A percentile compares a stretch with the other conserved stretches of the same genome.
These are phyloP conservation scores for Actinidia arguta DNA, from an alignment of 179 eudicot genomes.

Conservation along the genomic window DNA sequence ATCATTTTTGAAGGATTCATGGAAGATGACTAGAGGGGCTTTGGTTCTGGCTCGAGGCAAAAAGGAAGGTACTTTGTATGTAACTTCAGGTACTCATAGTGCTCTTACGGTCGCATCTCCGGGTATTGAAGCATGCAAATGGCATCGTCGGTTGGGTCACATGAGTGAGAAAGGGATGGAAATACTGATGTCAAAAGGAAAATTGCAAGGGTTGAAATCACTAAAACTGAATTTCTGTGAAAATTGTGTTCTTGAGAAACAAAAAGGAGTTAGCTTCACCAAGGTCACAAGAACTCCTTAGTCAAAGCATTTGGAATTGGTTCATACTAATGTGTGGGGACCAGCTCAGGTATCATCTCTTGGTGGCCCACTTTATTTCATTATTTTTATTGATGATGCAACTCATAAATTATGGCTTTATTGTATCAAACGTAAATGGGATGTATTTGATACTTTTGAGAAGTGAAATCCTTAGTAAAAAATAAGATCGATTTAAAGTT, in stretches of 20 bases:
- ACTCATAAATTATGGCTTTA: slow-evolving; percentile 17
- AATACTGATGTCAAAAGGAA: not conserved
- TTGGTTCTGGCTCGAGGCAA: slow-evolving; percentile 4
- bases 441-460: slow-evolving; percentile 10
- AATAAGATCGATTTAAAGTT: not conserved
- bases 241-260: not conserved
- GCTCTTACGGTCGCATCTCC: not conserved
- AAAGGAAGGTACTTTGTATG: not conserved
- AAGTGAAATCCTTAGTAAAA: slow-evolving; percentile 13
- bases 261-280: not conserved
- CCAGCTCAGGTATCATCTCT: not conserved
- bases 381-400: slow-evolving; percentile 18
- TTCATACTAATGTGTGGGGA: slow-evolving; percentile 5
- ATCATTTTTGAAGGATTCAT: not conserved
- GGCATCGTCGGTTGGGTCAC: slow-evolving; percentile 12
- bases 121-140: not conserved
- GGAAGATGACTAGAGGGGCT: not conserved
- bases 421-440: slow-evolving; percentile 2
- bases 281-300: not conserved
- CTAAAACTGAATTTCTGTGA: not conserved
- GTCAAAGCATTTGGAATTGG: not conserved
- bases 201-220: not conserved
- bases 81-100: not conserved
- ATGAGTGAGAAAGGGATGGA: slow-evolving; percentile 24
- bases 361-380: not conserved